phyloP scores from a whole-genome alignment of 2,329 filamentous ascomycete genomes.

The Calonectria leucothoes region DNA sequence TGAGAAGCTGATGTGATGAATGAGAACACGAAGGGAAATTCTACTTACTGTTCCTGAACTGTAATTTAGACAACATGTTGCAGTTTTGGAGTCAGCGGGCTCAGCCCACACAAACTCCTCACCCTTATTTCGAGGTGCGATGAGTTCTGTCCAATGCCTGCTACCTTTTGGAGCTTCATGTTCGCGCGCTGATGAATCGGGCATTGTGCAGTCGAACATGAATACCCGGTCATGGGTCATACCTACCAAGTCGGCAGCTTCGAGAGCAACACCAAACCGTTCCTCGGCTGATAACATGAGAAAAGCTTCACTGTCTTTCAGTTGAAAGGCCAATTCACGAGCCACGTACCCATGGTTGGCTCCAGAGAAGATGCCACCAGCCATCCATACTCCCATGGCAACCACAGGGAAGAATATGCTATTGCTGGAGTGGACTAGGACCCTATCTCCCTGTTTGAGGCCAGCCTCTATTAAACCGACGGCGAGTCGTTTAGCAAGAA shows the following conservation, averaged over 20 bases:
- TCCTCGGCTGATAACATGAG: constrained; percentile 74
- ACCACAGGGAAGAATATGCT: constrained; percentile 78
- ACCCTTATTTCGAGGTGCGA: constrained; percentile 64
- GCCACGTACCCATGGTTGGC: constrained; percentile 77
- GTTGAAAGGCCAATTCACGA: constrained; percentile 80
- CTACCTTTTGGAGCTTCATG: constrained; percentile 22
- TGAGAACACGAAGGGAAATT: too few relatives aligned
- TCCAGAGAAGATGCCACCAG: constrained; percentile 81
- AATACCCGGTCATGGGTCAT: constrained; percentile 69
- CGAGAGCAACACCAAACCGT: constrained; percentile 71
- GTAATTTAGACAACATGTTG: constrained; percentile 81
- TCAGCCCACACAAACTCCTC: constrained; percentile 73
- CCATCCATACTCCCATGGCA: constrained; percentile 80
- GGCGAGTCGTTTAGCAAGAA: constrained; percentile 79
- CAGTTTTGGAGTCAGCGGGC: constrained; percentile 59
- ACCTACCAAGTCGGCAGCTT: constrained; percentile 71
- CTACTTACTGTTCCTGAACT: constrained; percentile 70
- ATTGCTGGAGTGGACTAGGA: constrained; percentile 80
- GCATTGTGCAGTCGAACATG: constrained; percentile 70
- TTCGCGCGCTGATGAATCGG: constrained; percentile 50
- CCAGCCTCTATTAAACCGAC: constrained; percentile 74
- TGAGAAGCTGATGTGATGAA: too few relatives aligned
- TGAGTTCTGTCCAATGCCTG: constrained; percentile 72
- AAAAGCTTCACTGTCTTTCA: constrained; percentile 75
- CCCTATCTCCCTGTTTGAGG: constrained; percentile 74